phyloP scores from a whole-genome alignment of 2,329 filamentous ascomycete genomes.

The Calonectria honghensis region DNA sequence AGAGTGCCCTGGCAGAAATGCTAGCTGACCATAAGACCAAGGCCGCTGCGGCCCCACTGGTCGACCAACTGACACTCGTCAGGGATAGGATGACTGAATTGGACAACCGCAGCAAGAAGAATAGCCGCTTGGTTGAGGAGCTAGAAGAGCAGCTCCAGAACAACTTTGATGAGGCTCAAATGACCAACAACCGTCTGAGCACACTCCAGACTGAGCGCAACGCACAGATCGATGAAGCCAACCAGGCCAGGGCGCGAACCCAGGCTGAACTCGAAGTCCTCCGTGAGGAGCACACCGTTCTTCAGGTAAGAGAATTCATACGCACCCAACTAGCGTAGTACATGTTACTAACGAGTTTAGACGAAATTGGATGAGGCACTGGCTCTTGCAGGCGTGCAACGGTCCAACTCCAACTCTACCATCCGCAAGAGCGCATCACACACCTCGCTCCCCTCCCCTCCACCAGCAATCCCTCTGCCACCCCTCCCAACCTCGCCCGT shows the following conservation, averaged over 20 bases:
- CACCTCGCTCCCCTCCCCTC: constrained; percentile 91
- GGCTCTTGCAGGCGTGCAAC: constrained; percentile 67
- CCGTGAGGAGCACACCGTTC: constrained; percentile 81
- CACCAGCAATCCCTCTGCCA: constrained; percentile 95
- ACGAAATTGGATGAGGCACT: constrained; percentile 75
- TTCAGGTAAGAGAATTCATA: constrained; percentile 81
- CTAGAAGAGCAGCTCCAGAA: constrained; percentile 96
- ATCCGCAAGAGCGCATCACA: constrained; percentile 91
- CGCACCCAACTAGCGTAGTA: not conserved
- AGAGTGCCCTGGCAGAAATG: constrained; percentile 72
- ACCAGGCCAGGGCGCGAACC: constrained; percentile 76
- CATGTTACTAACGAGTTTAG: constrained; percentile 62
- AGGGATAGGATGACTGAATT: constrained; percentile 80
- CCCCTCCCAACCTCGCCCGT: constrained; percentile 82
- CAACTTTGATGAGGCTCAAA: constrained; percentile 95
- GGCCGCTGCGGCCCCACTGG: constrained; percentile 66
- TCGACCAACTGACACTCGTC: constrained; percentile 76
- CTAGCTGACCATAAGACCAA: constrained; percentile 66
- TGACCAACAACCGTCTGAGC: constrained; percentile 89
- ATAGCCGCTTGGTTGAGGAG: constrained; percentile 92
- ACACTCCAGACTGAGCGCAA: constrained; percentile 85
- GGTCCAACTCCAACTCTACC: constrained; percentile 79
- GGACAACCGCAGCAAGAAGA: constrained; percentile 87
- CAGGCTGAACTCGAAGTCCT: constrained; percentile 81
- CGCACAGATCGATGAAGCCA: constrained; percentile 86